Conservation (phyloP, 257 asterid genomes). For the Solanum appendiculatum region DNA sequence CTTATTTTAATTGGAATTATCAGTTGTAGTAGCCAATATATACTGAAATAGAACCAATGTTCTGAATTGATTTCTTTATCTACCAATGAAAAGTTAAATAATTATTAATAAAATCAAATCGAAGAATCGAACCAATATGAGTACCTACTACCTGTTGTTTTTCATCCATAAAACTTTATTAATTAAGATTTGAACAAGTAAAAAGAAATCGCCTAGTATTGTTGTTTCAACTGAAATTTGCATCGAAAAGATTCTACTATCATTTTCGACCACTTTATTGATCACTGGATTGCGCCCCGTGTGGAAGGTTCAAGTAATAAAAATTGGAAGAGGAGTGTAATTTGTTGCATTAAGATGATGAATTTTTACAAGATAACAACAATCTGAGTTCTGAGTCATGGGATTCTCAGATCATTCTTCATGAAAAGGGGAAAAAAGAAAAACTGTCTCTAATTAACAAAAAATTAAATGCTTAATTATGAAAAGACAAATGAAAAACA, state of each 20-base stretch:
- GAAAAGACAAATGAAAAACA: neutral
- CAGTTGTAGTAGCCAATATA: neutral
- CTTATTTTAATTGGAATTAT: neutral
- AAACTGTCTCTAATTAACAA: neutral
- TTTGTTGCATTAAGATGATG: neutral
- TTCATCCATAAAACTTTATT: neutral
- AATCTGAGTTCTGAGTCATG: neutral
- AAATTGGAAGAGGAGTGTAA: neutral
- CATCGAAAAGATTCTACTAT: neutral
- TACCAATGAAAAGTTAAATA: neutral
- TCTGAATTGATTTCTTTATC: neutral
- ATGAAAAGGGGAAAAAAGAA: neutral
- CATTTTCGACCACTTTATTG: neutral
- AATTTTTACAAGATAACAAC: neutral
- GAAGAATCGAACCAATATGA: neutral
- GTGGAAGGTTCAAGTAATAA: neutral
- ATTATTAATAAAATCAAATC: too few relatives aligned
- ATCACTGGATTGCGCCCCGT: neutral
- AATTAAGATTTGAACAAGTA: neutral
- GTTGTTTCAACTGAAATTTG: neutral
- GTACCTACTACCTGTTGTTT: neutral
- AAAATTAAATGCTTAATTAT: neutral
- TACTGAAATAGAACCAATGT: neutral
- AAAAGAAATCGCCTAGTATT: neutral
- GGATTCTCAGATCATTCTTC: neutral